These are phyloP conservation scores for Trematosphaeria pertusa DNA, from an alignment of 2,329 filamentous ascomycete genomes.

Conservation along the genomic window DNA sequence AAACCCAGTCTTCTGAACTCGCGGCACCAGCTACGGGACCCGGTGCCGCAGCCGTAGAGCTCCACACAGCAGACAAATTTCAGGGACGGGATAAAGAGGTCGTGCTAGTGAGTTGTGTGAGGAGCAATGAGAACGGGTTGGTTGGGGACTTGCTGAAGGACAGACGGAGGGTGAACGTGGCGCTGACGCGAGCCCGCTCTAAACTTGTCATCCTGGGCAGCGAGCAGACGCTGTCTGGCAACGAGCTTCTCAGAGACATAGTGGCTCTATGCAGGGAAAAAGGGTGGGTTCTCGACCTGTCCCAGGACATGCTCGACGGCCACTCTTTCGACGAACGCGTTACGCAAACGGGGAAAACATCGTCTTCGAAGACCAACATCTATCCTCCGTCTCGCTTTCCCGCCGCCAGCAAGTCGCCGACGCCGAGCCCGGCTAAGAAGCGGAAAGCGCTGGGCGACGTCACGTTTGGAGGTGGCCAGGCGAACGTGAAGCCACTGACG, in stretches of 20 bases:
- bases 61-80: conserved; percentile 97
- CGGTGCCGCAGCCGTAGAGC: conserved; percentile 68
- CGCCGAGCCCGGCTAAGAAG: conserved; percentile 43
- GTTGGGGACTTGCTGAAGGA: conserved; percentile 94
- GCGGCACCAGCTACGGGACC: conserved; percentile 22
- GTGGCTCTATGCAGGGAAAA: conserved; percentile 77
- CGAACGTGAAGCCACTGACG: conserved; percentile 24
- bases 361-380: conserved; percentile 4
- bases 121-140: conserved; percentile 79
- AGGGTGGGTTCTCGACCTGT: conserved; percentile 81
- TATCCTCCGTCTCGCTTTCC: not conserved
- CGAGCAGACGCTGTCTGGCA: conserved; percentile 70
- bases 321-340: conserved; percentile 70
- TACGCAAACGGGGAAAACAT: conserved; percentile 45
- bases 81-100: conserved; percentile 96
- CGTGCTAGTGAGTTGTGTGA: conserved; percentile 83
- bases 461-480: conserved; percentile 10
- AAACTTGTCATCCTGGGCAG: conserved; percentile 91
- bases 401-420: conserved; percentile 7
- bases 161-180: conserved; percentile 93
- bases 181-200: conserved; percentile 88
- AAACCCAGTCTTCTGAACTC: conserved; percentile 54
- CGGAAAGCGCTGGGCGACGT: conserved; percentile 37
- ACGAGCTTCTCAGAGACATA: conserved; percentile 79
- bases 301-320: conserved; percentile 65